A percentile compares a stretch with the other conserved stretches of the same genome.
These are phyloP conservation scores for Vitis rupestris DNA, from an alignment of 164 flowering plant genomes.

Conservation along the genomic window DNA sequence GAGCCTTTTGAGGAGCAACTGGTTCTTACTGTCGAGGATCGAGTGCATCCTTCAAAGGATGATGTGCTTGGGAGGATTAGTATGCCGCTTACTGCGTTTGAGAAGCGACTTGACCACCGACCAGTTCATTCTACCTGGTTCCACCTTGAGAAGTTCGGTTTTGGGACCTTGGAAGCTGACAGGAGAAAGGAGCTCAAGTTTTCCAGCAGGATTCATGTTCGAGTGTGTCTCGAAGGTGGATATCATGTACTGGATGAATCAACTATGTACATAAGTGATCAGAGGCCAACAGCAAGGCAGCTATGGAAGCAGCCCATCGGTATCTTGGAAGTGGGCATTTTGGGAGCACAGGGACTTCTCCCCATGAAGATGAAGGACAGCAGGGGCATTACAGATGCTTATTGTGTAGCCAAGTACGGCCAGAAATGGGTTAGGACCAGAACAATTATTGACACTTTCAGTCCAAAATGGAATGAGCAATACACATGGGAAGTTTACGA, in stretches of 20 bases:
- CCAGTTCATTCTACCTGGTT: constrained; percentile 44
- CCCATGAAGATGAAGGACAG: constrained; percentile 50
- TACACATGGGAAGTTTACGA: constrained; percentile 71
- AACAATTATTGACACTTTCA: constrained; percentile 42
- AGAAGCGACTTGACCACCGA: constrained; percentile 35
- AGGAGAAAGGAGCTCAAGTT: constrained; percentile 41
- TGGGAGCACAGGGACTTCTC: constrained; percentile 37
- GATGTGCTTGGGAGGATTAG: constrained; percentile 33
- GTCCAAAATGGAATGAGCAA: constrained; percentile 64
- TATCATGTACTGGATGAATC: constrained; percentile 53
- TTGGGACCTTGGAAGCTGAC: constrained; percentile 36
- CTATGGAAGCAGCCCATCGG: constrained; percentile 45
- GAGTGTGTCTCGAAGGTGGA: constrained; percentile 49
- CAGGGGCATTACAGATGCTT: constrained; percentile 46
- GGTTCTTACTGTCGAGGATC: constrained; percentile 38
- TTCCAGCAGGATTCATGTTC: constrained; percentile 39
- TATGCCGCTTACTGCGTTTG: constrained; percentile 29
- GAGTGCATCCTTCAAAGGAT: constrained; percentile 33
- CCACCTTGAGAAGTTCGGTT: constrained; percentile 42
- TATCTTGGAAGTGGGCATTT: constrained; percentile 39
- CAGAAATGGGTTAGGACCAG: constrained; percentile 56
- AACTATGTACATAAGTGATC: constrained; percentile 42
- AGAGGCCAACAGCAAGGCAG: constrained; percentile 48
- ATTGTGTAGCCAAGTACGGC: constrained; percentile 51
- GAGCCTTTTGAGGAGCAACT: constrained; percentile 50